These are phyloP conservation scores for Trapa incisa DNA, from an alignment of 345 rosid genomes.

Conservation along the genomic window DNA sequence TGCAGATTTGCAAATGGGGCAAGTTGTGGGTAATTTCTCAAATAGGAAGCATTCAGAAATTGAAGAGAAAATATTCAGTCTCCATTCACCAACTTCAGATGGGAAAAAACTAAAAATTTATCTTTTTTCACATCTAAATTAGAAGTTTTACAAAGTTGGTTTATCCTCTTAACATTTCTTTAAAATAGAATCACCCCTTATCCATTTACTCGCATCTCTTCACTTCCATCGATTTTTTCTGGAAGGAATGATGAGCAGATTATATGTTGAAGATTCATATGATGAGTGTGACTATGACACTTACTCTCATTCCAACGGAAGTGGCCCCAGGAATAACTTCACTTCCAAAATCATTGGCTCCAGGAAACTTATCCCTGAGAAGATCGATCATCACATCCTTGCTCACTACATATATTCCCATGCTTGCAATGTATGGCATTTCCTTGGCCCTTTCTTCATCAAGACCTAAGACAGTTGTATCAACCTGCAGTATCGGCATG, in stretches of 20 bases:
- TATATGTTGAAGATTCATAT: neutral
- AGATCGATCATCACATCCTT: conserved; percentile 84
- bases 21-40: neutral
- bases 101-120: too few relatives aligned
- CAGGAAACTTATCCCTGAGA: conserved; percentile 79
- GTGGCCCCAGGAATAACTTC: conserved; percentile 99
- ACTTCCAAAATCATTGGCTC: conserved; percentile 97
- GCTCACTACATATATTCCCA: conserved; percentile 95
- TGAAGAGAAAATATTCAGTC: neutral
- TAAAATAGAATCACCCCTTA: too few relatives aligned
- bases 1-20: neutral
- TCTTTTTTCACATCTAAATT: too few relatives aligned
- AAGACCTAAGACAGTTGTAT: conserved; percentile 87
- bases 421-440: conserved; percentile 94
- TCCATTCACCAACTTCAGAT: neutral
- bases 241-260: neutral
- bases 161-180: too few relatives aligned
- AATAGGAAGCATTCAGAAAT: neutral
- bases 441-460: conserved; percentile 83
- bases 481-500: conserved; percentile 37
- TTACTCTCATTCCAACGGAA: conserved; percentile 73
- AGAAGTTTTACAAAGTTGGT: too few relatives aligned
- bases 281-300: conserved; percentile 10
- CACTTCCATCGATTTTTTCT: too few relatives aligned
- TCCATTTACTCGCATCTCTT: too few relatives aligned